A percentile compares a stretch with the other conserved stretches of the same genome.
Conservation (phyloP, 257 asterid genomes). For the Nicotiana obtusifolia region DNA sequence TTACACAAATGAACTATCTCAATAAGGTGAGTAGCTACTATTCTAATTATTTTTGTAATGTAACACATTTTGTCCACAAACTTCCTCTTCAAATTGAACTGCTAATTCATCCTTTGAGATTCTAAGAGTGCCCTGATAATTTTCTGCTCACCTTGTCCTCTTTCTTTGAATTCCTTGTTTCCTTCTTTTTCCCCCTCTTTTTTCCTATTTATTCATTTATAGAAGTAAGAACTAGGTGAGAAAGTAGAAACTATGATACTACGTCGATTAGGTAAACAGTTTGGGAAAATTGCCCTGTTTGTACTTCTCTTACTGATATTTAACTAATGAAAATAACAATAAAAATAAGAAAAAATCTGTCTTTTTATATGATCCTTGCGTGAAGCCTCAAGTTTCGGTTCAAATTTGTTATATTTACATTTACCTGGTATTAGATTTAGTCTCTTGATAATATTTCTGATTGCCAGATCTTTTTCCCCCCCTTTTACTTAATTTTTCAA, state of each 20-base stretch:
- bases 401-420: not conserved
- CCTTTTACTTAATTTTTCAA: not conserved
- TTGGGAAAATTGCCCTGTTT: not conserved
- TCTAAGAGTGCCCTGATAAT: not conserved
- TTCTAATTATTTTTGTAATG: not conserved
- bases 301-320: not conserved
- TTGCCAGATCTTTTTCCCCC: not conserved
- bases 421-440: not conserved
- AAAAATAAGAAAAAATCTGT: not conserved
- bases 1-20: constrained; percentile 88
- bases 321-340: not conserved
- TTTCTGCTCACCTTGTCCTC: not conserved
- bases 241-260: not conserved
- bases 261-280: not conserved
- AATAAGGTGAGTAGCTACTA: constrained; percentile 54
- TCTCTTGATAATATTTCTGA: not conserved
- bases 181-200: not conserved
- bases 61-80: not conserved
- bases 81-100: not conserved
- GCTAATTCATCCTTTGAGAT: not conserved
- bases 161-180: not conserved
- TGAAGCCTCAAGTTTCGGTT: not conserved
- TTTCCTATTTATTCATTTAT: not conserved
- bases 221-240: not conserved
- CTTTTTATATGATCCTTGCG: not conserved